Conservation (phyloP, 768 basidiomycete species). For the Tricholoma sp. region DNA sequence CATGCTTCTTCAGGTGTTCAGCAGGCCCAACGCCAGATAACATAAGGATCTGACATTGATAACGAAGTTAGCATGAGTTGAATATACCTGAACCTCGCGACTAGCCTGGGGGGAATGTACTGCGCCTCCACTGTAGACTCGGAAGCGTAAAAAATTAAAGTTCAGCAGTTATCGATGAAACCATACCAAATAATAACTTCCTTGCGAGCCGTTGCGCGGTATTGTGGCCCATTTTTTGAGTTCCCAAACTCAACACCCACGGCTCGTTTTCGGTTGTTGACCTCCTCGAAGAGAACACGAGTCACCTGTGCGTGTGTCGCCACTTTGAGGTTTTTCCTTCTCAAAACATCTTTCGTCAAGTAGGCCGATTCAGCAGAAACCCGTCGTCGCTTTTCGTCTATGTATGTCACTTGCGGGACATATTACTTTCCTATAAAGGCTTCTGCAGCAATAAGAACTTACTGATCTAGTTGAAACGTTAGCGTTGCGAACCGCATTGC, state of each 20-base stretch:
- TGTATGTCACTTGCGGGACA: constrained; percentile 54
- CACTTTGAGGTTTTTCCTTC: constrained; percentile 61
- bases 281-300: constrained; percentile 48
- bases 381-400: constrained; percentile 45
- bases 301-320: constrained; percentile 53
- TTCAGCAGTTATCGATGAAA: constrained; percentile 2
- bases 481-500: not conserved
- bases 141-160: not conserved
- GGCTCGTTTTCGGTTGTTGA: constrained; percentile 37
- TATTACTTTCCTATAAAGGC: not conserved
- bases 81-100: not conserved
- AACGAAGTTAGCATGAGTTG: not conserved
- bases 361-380: constrained; percentile 66
- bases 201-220: constrained; percentile 43
- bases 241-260: constrained; percentile 58
- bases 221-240: constrained; percentile 30
- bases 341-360: constrained; percentile 58
- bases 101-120: constrained; percentile 53
- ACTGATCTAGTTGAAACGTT: not conserved
- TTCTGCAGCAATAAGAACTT: not conserved
- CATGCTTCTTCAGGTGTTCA: constrained; percentile 43
- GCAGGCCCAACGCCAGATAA: constrained; percentile 75
- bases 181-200: constrained; percentile 61
- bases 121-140: constrained; percentile 43
- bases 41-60: constrained; percentile 48